These are phyloP conservation scores for Goffeauzyma gilvescens DNA, from an alignment of 768 basidiomycete genomes.

Conservation along the genomic window DNA sequence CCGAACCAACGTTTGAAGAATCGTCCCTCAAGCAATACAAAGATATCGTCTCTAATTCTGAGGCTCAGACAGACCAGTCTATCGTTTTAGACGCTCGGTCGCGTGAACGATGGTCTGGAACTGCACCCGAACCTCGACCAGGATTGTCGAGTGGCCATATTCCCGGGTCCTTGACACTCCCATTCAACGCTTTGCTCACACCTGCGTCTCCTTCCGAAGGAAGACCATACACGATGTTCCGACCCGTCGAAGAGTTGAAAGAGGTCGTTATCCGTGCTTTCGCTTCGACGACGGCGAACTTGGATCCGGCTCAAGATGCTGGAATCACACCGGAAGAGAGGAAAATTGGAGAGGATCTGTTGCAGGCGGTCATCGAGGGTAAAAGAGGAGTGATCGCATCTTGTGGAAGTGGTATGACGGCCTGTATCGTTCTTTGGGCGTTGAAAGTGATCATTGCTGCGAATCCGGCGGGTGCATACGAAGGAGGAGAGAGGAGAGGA, in stretches of 20 bases:
- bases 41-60: too few relatives aligned
- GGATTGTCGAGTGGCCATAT: constrained; percentile 82
- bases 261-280: constrained; percentile 46
- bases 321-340: constrained; percentile 2
- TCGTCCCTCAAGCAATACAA: too few relatives aligned
- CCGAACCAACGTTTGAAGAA: too few relatives aligned
- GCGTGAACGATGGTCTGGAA: constrained; percentile 57
- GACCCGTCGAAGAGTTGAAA: constrained; percentile 43
- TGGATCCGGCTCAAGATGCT: neutral
- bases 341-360: constrained; percentile 29
- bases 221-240: constrained; percentile 40
- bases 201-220: constrained; percentile 32
- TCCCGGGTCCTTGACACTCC: constrained; percentile 62
- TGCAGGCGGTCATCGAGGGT: constrained; percentile 43
- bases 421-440: constrained; percentile 82
- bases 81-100: constrained; percentile 87
- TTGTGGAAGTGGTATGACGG: constrained; percentile 99
- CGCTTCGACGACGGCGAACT: constrained; percentile 32
- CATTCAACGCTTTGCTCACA: constrained; percentile 57
- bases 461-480: too few relatives aligned
- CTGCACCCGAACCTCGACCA: constrained; percentile 71
- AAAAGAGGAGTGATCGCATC: constrained; percentile 47
- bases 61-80: too few relatives aligned
- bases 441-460: constrained; percentile 41
- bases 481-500: constrained; percentile 27